Conservation (phyloP, 2,329 filamentous ascomycete species). For the Fusarium compactum region DNA sequence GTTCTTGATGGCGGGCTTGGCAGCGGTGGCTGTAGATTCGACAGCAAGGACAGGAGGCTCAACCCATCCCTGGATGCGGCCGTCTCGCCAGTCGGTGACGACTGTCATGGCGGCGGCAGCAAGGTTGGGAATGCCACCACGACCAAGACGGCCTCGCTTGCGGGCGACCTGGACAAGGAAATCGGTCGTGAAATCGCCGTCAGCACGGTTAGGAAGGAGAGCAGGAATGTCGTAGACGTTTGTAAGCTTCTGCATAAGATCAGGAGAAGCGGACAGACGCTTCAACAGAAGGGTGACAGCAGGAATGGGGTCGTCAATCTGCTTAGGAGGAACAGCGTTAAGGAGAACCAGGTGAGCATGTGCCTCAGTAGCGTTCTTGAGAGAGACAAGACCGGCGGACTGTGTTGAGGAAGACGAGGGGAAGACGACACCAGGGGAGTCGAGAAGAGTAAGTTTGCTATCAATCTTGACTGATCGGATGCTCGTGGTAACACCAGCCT, state of each 20-base stretch:
- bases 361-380: slow-evolving; percentile 75
- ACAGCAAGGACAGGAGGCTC: slow-evolving; percentile 78
- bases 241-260: slow-evolving; percentile 82
- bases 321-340: slow-evolving; percentile 92
- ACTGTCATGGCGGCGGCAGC: slow-evolving; percentile 90
- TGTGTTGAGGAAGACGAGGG: slow-evolving; percentile 68
- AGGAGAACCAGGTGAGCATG: slow-evolving; percentile 88
- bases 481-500: slow-evolving; percentile 91
- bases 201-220: slow-evolving; percentile 73
- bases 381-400: slow-evolving; percentile 58
- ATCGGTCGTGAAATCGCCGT: slow-evolving; percentile 85
- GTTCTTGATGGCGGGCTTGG: slow-evolving; percentile 53
- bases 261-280: slow-evolving; percentile 78
- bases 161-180: slow-evolving; percentile 95
- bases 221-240: slow-evolving; percentile 87
- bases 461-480: slow-evolving; percentile 93
- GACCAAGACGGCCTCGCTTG: slow-evolving; percentile 88
- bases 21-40: slow-evolving; percentile 51
- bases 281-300: slow-evolving; percentile 87
- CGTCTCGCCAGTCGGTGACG: slow-evolving; percentile 96
- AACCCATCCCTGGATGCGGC: slow-evolving; percentile 92
- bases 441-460: slow-evolving; percentile 91
- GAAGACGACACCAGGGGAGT: slow-evolving; percentile 96
- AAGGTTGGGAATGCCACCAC: slow-evolving; percentile 91
- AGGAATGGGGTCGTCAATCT: slow-evolving; percentile 91